phyloP scores from a whole-genome alignment of 2,329 filamentous ascomycete genomes.

The Colletotrichum somersetense region DNA sequence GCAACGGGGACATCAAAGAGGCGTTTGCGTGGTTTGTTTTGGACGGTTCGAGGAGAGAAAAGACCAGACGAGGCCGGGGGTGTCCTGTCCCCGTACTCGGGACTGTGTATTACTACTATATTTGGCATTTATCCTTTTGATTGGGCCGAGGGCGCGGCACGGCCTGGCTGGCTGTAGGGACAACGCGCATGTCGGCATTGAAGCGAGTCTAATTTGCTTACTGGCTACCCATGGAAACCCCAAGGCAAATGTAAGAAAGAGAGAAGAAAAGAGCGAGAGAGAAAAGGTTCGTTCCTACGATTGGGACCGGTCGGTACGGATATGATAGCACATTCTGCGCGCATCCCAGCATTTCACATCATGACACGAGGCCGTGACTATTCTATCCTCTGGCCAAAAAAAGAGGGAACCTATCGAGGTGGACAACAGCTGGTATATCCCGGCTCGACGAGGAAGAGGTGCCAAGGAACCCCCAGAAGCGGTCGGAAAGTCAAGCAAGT shows the following conservation, averaged over 20 bases:
- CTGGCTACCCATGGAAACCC: not conserved
- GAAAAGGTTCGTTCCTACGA: slow-evolving; percentile 20
- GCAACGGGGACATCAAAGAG: not conserved
- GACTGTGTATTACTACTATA: slow-evolving; percentile 23
- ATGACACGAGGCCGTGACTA: slow-evolving; percentile 5
- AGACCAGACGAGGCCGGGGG: slow-evolving; percentile 16
- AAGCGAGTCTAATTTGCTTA: slow-evolving; percentile 23
- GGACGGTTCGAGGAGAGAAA: slow-evolving; percentile 19
- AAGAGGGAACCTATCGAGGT: not conserved
- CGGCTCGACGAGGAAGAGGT: not conserved
- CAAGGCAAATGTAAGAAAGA: slow-evolving; percentile 29
- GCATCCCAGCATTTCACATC: not conserved
- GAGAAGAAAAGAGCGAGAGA: not conserved
- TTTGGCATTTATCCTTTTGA: slow-evolving; percentile 23
- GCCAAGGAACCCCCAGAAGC: slow-evolving; percentile 15
- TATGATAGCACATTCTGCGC: slow-evolving; percentile 30
- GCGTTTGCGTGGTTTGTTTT: slow-evolving; percentile 9
- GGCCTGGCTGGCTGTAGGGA: slow-evolving; percentile 17
- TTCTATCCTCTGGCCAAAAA: not conserved
- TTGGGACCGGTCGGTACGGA: slow-evolving; percentile 23
- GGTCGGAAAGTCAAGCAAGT: slow-evolving; percentile 26
- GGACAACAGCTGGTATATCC: slow-evolving; percentile 2
- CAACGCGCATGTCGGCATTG: slow-evolving; percentile 14
- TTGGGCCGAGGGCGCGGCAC: slow-evolving; percentile 23
- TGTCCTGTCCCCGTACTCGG: slow-evolving; percentile 17